Evolutionary conservation across 1,284 basidiomycete species (phyloP).

Genomic region (Ceratobasidium sp.): DNA sequence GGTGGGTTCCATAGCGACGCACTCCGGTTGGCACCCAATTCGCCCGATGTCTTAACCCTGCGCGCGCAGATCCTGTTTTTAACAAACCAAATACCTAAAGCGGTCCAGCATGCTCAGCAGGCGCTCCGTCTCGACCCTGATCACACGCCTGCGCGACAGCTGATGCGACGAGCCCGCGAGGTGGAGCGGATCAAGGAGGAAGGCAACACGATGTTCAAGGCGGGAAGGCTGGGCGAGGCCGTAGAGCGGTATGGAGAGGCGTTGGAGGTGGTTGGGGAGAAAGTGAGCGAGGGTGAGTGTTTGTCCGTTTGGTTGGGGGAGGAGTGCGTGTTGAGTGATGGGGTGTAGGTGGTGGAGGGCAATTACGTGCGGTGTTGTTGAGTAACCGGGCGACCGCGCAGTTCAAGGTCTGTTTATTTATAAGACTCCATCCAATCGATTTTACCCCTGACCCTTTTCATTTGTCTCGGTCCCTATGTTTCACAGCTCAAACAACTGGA

Average conservation of each 20-base stretch:
- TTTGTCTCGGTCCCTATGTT: conserved; percentile 27
- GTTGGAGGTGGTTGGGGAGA: conserved; percentile 56
- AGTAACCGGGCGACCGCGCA: conserved; percentile 86
- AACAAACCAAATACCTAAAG: conserved; percentile 71
- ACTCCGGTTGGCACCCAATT: conserved; percentile 71
- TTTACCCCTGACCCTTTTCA: neutral
- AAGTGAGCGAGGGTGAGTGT: conserved; percentile 50
- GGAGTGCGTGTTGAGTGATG: conserved; percentile 57
- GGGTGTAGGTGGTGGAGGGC: conserved; percentile 74
- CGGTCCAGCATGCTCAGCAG: conserved; percentile 72
- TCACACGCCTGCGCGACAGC: conserved; percentile 68
- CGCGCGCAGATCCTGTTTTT: conserved; percentile 82
- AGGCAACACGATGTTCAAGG: conserved; percentile 81
- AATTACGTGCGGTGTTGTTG: conserved; percentile 77
- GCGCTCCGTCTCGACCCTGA: conserved; percentile 84
- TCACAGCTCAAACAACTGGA: conserved; percentile 66
- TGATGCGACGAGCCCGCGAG: conserved; percentile 78
- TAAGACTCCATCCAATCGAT: neutral
- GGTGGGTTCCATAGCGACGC: conserved; percentile 63
- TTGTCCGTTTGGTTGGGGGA: neutral
- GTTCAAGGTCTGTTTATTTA: conserved; percentile 62
- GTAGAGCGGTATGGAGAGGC: conserved; percentile 72
- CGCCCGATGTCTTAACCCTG: conserved; percentile 81
- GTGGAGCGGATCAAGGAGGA: conserved; percentile 85
- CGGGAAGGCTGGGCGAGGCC: conserved; percentile 66